These are phyloP conservation scores for Exophiala spinifera DNA, from an alignment of 2,329 filamentous ascomycete species.

Conservation along the genomic window DNA sequence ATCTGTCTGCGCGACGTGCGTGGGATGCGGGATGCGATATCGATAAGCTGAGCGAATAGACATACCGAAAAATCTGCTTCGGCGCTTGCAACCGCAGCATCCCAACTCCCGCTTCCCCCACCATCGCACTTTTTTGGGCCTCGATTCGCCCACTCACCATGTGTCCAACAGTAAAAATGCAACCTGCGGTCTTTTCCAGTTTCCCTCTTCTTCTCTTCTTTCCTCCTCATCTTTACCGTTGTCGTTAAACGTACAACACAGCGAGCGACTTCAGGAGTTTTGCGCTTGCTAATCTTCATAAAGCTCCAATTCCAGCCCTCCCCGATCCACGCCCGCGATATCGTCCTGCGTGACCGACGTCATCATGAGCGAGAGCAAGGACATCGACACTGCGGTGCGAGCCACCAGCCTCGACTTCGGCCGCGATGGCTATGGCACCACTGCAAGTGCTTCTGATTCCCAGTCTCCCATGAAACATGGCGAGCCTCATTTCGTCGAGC, in stretches of 20 bases:
- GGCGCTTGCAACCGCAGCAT: no score
- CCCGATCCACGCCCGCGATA: neutral
- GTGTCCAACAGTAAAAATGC: conserved; percentile 4
- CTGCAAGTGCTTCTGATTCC: conserved; percentile 10
- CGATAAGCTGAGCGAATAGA: neutral
- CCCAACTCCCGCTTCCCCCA: neutral
- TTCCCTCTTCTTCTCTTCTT: conserved; percentile 8
- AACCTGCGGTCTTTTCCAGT: conserved; percentile 9
- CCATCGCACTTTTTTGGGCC: neutral
- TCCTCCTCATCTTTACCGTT: conserved; percentile 6
- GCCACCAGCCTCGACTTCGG: conserved; percentile 25
- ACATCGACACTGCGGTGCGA: conserved; percentile 17
- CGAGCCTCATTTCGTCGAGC: conserved; percentile 34
- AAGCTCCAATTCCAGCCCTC: conserved; percentile 43
- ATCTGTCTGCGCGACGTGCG: no score
- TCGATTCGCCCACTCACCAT: neutral
- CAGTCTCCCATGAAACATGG: conserved; percentile 32
- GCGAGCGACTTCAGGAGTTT: conserved; percentile 59
- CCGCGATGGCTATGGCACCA: conserved; percentile 16
- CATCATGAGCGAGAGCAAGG: conserved; percentile 25
- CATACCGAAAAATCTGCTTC: neutral
- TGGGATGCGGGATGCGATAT: no score
- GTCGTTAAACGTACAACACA: conserved; percentile 22
- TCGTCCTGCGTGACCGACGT: neutral
- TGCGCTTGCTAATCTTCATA: conserved; percentile 50